Evolutionary conservation across 2,329 filamentous ascomycete genomes (phyloP), one percentile per base, ranked within the genome.

Genomic region (Fusarium circinatum): DNA sequence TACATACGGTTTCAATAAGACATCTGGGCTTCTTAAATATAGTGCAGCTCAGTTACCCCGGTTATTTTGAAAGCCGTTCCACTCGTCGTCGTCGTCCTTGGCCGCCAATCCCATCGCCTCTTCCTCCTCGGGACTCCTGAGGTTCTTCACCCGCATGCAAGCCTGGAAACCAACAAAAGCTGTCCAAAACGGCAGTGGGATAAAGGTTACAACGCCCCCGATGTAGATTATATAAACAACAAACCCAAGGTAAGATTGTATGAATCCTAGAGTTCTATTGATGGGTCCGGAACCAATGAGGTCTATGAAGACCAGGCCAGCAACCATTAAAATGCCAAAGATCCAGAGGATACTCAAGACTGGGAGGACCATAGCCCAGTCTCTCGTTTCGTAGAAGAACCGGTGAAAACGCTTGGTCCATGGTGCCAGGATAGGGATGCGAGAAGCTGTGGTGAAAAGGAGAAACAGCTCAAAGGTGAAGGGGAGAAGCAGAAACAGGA

Each of bases 391-490:
- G 49, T 76, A 75, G 38, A 78, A 76, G 62, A 75, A 75, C 0
- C 26, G 26, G 26, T 65, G 64, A 30, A 65, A 69, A 24, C 54
- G 48, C 11, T 28, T 61, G 3, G 68, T 64, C 24, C 48, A 20
- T 11, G 30, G 41, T 10, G 60, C 41, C 11, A 62, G 24, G 5
- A 36, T 12, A 18, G 66, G 59, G 26, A 77, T 56, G 47, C 71
- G 71, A 6, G 70, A 68, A 18, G 71, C 71, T n/a, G 61, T 56
- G 13, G 77, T 78, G 58, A 76, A 68, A n/a, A 78, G 47, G 39
- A 78, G 73, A 36, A 78, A 78, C 14, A 60, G 36, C 47, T 76
- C 65, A 18, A 78, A 48, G 12, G 47, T 49, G 30, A 75, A 48
- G 6, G 69, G 41, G 24, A 67, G 26, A 47, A 75, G 41, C 24